phyloP scores from a whole-genome alignment of 2,329 filamentous ascomycete species.

The Fusarium nurragi region DNA sequence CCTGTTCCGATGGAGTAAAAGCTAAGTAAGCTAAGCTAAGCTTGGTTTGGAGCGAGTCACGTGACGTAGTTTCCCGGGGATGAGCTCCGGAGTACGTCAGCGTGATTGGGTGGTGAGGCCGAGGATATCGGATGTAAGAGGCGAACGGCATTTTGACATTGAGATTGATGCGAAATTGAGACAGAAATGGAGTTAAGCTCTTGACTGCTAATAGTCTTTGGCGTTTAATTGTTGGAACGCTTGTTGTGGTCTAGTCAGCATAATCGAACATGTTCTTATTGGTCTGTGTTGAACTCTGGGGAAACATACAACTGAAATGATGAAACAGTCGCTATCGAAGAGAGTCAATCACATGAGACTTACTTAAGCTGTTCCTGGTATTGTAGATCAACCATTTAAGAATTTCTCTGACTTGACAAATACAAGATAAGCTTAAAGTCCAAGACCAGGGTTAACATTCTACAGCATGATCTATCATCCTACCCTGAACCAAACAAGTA shows the following conservation, averaged over 20 bases:
- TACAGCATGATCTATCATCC: not conserved
- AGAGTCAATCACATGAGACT: not conserved
- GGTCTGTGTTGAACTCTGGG: constrained; percentile 13
- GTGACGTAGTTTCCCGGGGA: constrained; percentile 25
- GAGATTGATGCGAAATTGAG: not conserved
- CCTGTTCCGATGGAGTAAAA: constrained; percentile 27
- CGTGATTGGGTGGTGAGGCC: constrained; percentile 27
- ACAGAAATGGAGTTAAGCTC: not conserved
- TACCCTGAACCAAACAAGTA: constrained; percentile 15
- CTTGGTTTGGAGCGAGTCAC: constrained; percentile 37
- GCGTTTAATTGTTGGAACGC: not conserved
- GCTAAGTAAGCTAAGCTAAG: constrained; percentile 45
- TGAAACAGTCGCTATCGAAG: not conserved
- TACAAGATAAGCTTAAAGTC: constrained; percentile 1
- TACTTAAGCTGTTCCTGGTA: not conserved
- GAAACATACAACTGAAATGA: not conserved
- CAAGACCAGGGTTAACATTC: not conserved
- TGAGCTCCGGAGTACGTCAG: constrained; percentile 31
- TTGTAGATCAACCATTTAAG: not conserved
- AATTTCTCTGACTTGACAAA: not conserved
- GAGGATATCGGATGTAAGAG: constrained; percentile 22
- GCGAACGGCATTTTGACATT: not conserved
- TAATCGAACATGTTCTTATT: constrained; percentile 35
- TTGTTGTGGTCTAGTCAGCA: constrained; percentile 37
- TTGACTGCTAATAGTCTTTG: not conserved